These are phyloP conservation scores for Plasmodium vinckei DNA, from an alignment of 169 alveolate genomes.

Conservation along the genomic window DNA sequence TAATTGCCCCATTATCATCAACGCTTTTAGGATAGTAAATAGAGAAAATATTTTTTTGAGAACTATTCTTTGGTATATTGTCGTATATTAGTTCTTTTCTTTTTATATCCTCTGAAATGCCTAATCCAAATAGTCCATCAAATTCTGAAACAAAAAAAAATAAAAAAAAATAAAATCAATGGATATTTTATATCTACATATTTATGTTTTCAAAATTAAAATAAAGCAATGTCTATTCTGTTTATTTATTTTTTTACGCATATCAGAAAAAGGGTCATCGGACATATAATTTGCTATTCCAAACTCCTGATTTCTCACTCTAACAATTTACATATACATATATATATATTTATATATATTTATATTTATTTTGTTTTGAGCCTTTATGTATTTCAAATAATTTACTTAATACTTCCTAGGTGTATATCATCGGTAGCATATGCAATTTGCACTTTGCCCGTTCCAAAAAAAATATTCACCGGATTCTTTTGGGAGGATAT, in stretches of 20 bases:
- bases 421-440: constrained; percentile 68
- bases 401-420: constrained; percentile 68
- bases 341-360: constrained; percentile 4
- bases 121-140: constrained; percentile 74
- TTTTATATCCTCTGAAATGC: constrained; percentile 65
- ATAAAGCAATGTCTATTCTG: neutral
- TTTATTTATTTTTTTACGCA: constrained; percentile 50
- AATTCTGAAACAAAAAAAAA: constrained; percentile 35
- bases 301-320: constrained; percentile 72
- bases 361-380: neutral
- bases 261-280: constrained; percentile 76
- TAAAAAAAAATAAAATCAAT: neutral
- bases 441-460: constrained; percentile 68
- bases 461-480: constrained; percentile 64
- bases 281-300: constrained; percentile 75
- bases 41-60: constrained; percentile 45
- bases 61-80: constrained; percentile 46
- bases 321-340: constrained; percentile 11
- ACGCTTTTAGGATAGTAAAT: constrained; percentile 71
- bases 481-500: constrained; percentile 21
- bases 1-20: constrained; percentile 72
- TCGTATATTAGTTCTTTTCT: constrained; percentile 40
- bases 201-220: neutral
- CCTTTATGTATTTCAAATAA: neutral
- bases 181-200: neutral